Percentiles rank a stretch among this genome's conserved stretches.
phyloP scores from a whole-genome alignment of 306 rosid species.

The Prunus padus region DNA sequence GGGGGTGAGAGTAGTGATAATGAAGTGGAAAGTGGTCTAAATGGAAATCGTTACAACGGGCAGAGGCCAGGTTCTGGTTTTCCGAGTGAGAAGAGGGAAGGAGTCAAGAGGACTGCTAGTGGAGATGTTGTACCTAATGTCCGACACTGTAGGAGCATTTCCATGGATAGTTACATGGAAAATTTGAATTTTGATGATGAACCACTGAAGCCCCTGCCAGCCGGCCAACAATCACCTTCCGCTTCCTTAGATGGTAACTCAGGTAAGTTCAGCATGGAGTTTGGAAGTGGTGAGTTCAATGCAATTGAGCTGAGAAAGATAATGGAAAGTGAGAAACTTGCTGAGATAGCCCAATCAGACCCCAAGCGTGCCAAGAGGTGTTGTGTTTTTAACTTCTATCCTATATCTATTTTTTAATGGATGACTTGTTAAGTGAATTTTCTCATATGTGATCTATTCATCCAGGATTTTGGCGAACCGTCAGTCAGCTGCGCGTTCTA shows the following conservation, averaged over 20 bases:
- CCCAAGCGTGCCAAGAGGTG: constrained; percentile 92
- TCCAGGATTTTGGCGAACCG: constrained; percentile 90
- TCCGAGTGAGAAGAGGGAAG: constrained; percentile 58
- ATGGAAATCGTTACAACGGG: constrained; percentile 29
- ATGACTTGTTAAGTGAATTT: background rate
- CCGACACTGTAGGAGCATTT: constrained; percentile 71
- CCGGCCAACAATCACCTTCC: constrained; percentile 54
- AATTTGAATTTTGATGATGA: constrained; percentile 55
- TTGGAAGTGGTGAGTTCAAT: constrained; percentile 66
- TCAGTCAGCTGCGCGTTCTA: constrained; percentile 90
- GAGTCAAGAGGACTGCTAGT: constrained; percentile 59
- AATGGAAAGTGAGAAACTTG: constrained; percentile 67
- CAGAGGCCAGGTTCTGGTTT: constrained; percentile 43
- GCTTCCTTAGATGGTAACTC: constrained; percentile 47
- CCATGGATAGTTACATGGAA: constrained; percentile 77
- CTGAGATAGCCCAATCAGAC: constrained; percentile 77
- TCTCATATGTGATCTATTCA: constrained; percentile 11
- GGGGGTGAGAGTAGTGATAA: constrained; percentile 80
- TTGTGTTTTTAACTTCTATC: constrained; percentile 3
- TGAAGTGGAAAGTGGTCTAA: constrained; percentile 68
- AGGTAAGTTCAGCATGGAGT: constrained; percentile 44
- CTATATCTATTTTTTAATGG: background rate
- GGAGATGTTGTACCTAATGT: constrained; percentile 43
- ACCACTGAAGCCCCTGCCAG: constrained; percentile 44
- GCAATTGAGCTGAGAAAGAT: constrained; percentile 68